Conservation (phyloP, 2,329 filamentous ascomycete genomes). For the Ophioceras dolichostomum region DNA sequence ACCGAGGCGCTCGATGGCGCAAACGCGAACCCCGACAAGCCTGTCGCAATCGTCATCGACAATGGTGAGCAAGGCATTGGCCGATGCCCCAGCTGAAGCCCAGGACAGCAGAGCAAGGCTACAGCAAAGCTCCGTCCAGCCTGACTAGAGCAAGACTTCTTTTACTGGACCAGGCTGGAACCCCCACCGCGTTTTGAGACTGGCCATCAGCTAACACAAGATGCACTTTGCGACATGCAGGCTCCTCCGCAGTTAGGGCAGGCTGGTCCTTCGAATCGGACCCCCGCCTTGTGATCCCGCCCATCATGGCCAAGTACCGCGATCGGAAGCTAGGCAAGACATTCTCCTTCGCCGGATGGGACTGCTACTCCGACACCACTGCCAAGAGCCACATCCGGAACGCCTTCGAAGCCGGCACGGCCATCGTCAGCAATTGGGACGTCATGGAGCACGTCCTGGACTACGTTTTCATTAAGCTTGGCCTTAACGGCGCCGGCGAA, state of each 20-base stretch:
- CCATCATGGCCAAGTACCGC: constrained; percentile 88
- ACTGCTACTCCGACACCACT: constrained; percentile 91
- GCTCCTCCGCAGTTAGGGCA: constrained; percentile 78
- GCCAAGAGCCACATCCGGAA: constrained; percentile 82
- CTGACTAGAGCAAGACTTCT: too few species aligned
- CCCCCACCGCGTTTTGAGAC: neutral
- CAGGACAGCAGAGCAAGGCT: too few species aligned
- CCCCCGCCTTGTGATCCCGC: constrained; percentile 72
- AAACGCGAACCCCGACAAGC: constrained; percentile 35
- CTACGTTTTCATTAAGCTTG: constrained; percentile 89
- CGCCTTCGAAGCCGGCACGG: constrained; percentile 81
- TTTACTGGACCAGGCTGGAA: neutral
- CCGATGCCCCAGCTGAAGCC: too few species aligned
- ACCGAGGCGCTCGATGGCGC: constrained; percentile 62
- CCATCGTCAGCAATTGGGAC: constrained; percentile 95
- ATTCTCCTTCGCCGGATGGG: constrained; percentile 82
- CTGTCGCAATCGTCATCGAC: constrained; percentile 87
- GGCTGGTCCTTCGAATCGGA: constrained; percentile 87
- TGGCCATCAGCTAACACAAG: neutral
- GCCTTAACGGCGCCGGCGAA: constrained; percentile 64
- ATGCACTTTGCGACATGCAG: too few species aligned
- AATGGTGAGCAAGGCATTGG: constrained; percentile 54
- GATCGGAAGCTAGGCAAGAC: constrained; percentile 89
- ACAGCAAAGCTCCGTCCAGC: too few species aligned
- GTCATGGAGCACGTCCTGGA: constrained; percentile 91